Evolutionary conservation across 129 eudicot species (phyloP), one percentile per base, ranked within the genome.

Genomic region (Cynara cardunculus): DNA sequence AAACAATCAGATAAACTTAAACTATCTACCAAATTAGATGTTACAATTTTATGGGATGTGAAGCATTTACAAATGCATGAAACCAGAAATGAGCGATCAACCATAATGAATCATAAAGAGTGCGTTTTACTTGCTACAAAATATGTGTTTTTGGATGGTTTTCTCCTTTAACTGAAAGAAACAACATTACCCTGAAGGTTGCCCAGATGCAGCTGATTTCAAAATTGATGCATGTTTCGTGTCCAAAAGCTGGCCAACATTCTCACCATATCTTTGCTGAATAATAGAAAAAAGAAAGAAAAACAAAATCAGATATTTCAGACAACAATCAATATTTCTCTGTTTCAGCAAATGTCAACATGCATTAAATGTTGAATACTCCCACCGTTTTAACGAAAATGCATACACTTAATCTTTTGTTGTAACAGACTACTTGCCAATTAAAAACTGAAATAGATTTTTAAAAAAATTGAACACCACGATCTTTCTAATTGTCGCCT

Each of bases 131-230:
- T 34, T 34, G 39, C 39, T 9, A 37, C 44, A 37, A 37, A 31
- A 37, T 37, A 37, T 37, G 44, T 37, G 44, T 37, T 37, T 37
- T 37, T 7, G 44, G 44, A 37, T 9, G 44, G 44, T 37, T 37
- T 37, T 37, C 44, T 34, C 0, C 8, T 37, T 7, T 37, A 37
- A 37, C 44, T 7, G 44, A 37, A 53, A 1, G 39, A 59, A 31
- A 70, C 0, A 53, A 37, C 26, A 72, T 69, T 88, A 96, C 99
- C 99, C 98, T 76, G 99, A 90, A 78, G 97, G 89, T 82, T 92
- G 98, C 59, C 95, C 95, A 68, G 89, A 86, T 61, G 93, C 97
- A 69, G 99, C 92, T 24, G 99, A 90, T 84, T 96, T 96, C 74
- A 96, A 82, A 44, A 92, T 88, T 7, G 99, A 90, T 13, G 97